phyloP scores from a whole-genome alignment of 768 basidiomycete genomes.

The Boletus rubropictus region DNA sequence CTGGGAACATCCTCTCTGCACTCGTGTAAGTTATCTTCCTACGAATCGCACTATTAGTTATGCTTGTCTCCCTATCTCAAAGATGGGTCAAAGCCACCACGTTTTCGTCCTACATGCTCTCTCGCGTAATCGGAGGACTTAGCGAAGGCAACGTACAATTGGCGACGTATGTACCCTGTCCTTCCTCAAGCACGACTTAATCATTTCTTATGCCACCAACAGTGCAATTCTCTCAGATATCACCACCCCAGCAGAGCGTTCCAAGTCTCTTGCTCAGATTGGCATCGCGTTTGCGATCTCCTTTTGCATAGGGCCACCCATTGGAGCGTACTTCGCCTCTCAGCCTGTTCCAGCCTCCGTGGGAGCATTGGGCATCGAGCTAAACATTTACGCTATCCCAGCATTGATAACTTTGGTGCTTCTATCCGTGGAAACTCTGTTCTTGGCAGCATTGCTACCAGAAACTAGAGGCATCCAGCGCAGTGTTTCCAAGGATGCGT shows the following conservation, averaged over 20 bases:
- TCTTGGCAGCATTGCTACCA: slow-evolving; percentile 69
- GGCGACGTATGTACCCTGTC: slow-evolving; percentile 63
- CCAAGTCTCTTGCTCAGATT: slow-evolving; percentile 82
- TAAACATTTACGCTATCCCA: slow-evolving; percentile 91
- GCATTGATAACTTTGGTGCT: slow-evolving; percentile 78
- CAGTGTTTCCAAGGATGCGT: slow-evolving; percentile 13
- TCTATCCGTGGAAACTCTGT: slow-evolving; percentile 72
- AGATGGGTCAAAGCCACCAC: slow-evolving; percentile 90
- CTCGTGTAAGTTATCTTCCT: slow-evolving; percentile 50
- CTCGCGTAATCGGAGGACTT: slow-evolving; percentile 85
- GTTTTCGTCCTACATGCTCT: slow-evolving; percentile 85
- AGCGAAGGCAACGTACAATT: slow-evolving; percentile 98
- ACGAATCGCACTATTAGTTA: not conserved
- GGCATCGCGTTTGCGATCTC: slow-evolving; percentile 96
- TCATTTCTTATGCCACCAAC: not conserved
- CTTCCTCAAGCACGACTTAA: not conserved
- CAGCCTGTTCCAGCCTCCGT: slow-evolving; percentile 62
- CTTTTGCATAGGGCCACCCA: slow-evolving; percentile 87
- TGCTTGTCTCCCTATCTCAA: slow-evolving; percentile 5
- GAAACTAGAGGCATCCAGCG: slow-evolving; percentile 65
- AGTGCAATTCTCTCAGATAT: slow-evolving; percentile 95
- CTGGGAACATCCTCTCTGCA: slow-evolving; percentile 90
- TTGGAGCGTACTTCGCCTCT: slow-evolving; percentile 96
- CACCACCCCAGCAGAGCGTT: slow-evolving; percentile 71
- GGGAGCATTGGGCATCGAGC: slow-evolving; percentile 49